Percentiles rank a stretch among this genome's conserved stretches.
Evolutionary conservation across 768 basidiomycete species (phyloP).

Genomic region (Kondoa subrosea): DNA sequence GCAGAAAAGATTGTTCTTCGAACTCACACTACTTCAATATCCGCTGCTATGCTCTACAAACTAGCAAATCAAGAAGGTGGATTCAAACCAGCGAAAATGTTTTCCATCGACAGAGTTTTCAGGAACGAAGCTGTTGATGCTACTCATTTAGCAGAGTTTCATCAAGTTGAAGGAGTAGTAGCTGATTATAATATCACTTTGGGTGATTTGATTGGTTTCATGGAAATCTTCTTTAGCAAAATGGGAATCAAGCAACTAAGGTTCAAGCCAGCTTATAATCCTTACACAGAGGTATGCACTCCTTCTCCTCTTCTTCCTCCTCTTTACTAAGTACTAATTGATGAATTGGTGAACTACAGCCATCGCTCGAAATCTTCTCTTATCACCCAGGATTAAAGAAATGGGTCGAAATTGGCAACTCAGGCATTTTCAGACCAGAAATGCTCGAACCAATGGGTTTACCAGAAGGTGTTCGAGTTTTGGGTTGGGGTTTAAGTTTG

Average conservation of each 20-base stretch:
- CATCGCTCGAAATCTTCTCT: constrained; percentile 93
- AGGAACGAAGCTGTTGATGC: constrained; percentile 97
- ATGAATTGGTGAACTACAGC: constrained; percentile 40
- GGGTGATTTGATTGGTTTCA: constrained; percentile 93
- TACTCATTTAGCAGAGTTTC: constrained; percentile 96
- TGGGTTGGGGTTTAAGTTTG: constrained; percentile 86
- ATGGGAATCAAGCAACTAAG: constrained; percentile 87
- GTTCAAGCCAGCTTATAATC: constrained; percentile 98
- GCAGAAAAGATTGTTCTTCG: constrained; percentile 79
- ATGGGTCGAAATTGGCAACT: constrained; percentile 95
- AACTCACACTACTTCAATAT: constrained; percentile 92
- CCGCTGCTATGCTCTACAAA: constrained; percentile 81
- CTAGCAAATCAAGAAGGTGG: constrained; percentile 55
- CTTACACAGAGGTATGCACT: constrained; percentile 68
- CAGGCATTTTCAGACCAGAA: constrained; percentile 95
- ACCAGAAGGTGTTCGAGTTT: constrained; percentile 85
- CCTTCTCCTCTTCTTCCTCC: background rate
- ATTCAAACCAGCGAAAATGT: constrained; percentile 39
- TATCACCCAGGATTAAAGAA: constrained; percentile 85
- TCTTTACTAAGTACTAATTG: constrained; percentile 14
- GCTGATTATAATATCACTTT: constrained; percentile 83
- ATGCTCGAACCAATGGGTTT: constrained; percentile 99
- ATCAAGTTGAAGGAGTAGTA: constrained; percentile 99
- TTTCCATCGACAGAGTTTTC: constrained; percentile 97
- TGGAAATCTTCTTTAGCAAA: constrained; percentile 94